phyloP scores from a whole-genome alignment of 768 basidiomycete species.

The Tulasnella sp. region DNA sequence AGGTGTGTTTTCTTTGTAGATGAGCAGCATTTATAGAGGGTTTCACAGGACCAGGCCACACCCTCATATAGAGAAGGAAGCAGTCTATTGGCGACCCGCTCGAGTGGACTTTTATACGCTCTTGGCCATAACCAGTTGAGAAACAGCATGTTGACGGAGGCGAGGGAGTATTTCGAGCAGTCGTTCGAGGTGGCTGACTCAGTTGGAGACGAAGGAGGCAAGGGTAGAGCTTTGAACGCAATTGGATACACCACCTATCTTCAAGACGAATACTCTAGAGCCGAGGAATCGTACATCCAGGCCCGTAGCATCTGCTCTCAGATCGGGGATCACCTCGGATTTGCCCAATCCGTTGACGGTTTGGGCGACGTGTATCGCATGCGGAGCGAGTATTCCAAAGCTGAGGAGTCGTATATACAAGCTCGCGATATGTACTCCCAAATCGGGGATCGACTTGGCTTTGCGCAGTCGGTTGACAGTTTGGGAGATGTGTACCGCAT shows the following conservation, averaged over 20 bases:
- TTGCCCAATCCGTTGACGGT: not conserved
- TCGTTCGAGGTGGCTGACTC: not conserved
- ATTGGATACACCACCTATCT: not conserved
- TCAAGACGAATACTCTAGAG: not conserved
- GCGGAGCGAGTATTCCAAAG: too few species aligned
- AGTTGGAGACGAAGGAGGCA: not conserved
- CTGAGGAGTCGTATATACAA: too few species aligned
- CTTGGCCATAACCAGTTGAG: not conserved
- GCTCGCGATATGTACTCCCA: too few species aligned
- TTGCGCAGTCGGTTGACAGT: too few species aligned
- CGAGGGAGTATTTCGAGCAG: not conserved
- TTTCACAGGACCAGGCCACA: not conserved
- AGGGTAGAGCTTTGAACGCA: not conserved
- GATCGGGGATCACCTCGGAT: not conserved
- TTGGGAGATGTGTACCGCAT: too few species aligned
- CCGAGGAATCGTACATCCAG: not conserved
- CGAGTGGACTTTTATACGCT: not conserved
- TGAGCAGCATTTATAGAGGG: not conserved
- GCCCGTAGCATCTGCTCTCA: not conserved
- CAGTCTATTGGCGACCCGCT: not conserved
- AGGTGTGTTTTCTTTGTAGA: not conserved
- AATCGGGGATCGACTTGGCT: too few species aligned
- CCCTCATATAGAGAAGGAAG: not conserved
- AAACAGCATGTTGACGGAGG: not conserved
- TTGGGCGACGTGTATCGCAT: too few species aligned